These are phyloP conservation scores for Xanthoconium purpureum DNA, from an alignment of 768 basidiomycete genomes.

Conservation along the genomic window DNA sequence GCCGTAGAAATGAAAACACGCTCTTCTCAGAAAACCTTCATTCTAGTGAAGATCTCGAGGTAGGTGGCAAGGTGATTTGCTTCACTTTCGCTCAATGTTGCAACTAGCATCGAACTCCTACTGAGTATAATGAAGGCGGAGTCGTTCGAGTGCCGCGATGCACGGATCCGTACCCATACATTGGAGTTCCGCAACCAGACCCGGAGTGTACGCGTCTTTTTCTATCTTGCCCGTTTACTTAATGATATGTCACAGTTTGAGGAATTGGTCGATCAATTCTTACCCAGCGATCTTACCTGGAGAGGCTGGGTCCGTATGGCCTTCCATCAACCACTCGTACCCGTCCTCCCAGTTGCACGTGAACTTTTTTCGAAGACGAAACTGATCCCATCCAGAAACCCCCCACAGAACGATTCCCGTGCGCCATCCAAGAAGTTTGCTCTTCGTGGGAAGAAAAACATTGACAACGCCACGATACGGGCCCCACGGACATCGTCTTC, in stretches of 20 bases:
- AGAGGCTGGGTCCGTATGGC: slow-evolving; percentile 82
- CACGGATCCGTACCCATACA: slow-evolving; percentile 73
- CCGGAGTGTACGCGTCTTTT: slow-evolving; percentile 59
- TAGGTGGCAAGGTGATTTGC: slow-evolving; percentile 24
- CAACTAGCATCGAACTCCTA: slow-evolving; percentile 59
- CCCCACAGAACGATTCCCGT: slow-evolving; percentile 28
- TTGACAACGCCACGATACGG: slow-evolving; percentile 12
- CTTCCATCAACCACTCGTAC: slow-evolving; percentile 74
- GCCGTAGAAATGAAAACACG: slow-evolving; percentile 81
- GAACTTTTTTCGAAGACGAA: slow-evolving; percentile 79
- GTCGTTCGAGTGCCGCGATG: slow-evolving; percentile 80
- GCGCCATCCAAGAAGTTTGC: slow-evolving; percentile 19
- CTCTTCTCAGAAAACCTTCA: slow-evolving; percentile 80
- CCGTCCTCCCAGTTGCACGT: slow-evolving; percentile 74
- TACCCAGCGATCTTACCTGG: slow-evolving; percentile 76
- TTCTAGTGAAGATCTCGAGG: slow-evolving; percentile 75
- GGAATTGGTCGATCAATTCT: slow-evolving; percentile 74
- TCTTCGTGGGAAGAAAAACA: slow-evolving; percentile 19
- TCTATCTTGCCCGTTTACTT: slow-evolving; percentile 3
- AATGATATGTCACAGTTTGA: slow-evolving; percentile 52
- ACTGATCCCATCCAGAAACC: slow-evolving; percentile 47
- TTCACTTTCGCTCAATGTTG: slow-evolving; percentile 15
- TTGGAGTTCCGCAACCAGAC: slow-evolving; percentile 82
- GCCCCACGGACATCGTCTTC: slow-evolving; percentile 24
- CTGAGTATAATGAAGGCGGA: slow-evolving; percentile 80